These are phyloP conservation scores for Diddensiella caesifluorescens DNA, from an alignment of 805 yeast genomes.

Conservation along the genomic window DNA sequence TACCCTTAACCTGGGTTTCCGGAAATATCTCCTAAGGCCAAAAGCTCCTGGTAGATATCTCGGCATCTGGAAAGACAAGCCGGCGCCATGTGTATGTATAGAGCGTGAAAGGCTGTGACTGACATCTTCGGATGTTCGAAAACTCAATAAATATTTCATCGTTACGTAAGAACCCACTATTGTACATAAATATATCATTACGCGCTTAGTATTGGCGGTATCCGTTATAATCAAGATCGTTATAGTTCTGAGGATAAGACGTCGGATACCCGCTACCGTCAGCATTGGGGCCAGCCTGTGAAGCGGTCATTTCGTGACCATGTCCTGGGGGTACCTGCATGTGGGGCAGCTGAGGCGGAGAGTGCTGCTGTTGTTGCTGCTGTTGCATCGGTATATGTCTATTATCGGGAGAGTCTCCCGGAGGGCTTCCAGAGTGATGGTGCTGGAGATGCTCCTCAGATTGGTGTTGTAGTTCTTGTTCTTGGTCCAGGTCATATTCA, in stretches of 20 bases:
- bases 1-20: too few relatives aligned
- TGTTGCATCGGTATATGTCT: slow-evolving; percentile 12
- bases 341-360: background rate
- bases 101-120: too few relatives aligned
- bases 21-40: too few relatives aligned
- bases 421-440: too few relatives aligned
- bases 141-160: too few relatives aligned
- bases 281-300: slow-evolving; percentile 5
- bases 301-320: slow-evolving; percentile 1
- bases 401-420: too few relatives aligned
- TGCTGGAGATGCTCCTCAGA: slow-evolving; percentile 7
- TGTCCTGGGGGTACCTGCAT: slow-evolving; percentile 1
- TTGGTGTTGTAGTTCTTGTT: slow-evolving; percentile 1
- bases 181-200: background rate
- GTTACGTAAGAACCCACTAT: too few relatives aligned
- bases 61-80: too few relatives aligned
- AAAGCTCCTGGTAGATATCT: too few relatives aligned
- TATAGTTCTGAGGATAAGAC: slow-evolving; percentile 18
- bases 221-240: slow-evolving; percentile 19
- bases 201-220: slow-evolving; percentile 19
- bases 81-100: too few relatives aligned
- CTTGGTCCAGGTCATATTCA: slow-evolving; percentile 1
- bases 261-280: slow-evolving; percentile 1
- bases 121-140: too few relatives aligned
- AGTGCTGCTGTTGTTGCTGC: slow-evolving; percentile 12